Base-by-base conservation (phyloP, 2,329 filamentous ascomycete genomes). In the Zalaria obscura region DNA sequence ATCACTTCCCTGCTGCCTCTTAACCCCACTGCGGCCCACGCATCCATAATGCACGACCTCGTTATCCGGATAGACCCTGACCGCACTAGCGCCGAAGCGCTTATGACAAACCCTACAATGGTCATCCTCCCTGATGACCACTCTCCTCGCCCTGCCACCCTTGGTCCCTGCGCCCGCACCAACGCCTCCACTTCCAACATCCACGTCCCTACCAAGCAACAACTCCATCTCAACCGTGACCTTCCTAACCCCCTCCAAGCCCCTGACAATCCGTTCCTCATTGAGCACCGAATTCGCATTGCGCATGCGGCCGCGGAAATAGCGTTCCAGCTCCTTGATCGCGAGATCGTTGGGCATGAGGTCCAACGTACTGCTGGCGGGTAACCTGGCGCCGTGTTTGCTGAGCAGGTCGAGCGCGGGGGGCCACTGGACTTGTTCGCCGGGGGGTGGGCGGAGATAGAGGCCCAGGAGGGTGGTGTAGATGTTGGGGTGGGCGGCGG, bases 61-160 rank as follows among this genome's bases (percentile, higher is more conserved):
- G 35, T 63, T 60, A 51, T 93, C 83, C 5, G 88, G 85, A 62
- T 91, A 73, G 8, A 95, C 88, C 34, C 88, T 80, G 45, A 96
- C 82, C 11, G 94, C 91, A 59, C 83, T 93, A 1, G 86, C 82
- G 1, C 88, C 89, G 49, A 98, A 74, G 49, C 91, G 71, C 69
- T 95, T 96, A 61, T 94, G 83, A 58, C 91, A 98, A 10, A 93
- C 84, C 8, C 83, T 80, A 58, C 91, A 98, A 41, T 94, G 80
- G 40, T 85, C 71, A 56, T 96, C 89, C 53, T 98, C 89, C 6
- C 75, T 77, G 40, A 98, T 78, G 18, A 86, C 76, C 7, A 95
- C 87, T 50, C 85, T 73, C 32, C 75, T 63, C 52, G 75, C 79
- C 52, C 76, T 63, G 1, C 69, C 70, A 47, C 41, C 72, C 11